These are phyloP conservation scores for Thalassiosira hispida DNA, from an alignment of 352 stramenopile genomes.

Conservation along the genomic window DNA sequence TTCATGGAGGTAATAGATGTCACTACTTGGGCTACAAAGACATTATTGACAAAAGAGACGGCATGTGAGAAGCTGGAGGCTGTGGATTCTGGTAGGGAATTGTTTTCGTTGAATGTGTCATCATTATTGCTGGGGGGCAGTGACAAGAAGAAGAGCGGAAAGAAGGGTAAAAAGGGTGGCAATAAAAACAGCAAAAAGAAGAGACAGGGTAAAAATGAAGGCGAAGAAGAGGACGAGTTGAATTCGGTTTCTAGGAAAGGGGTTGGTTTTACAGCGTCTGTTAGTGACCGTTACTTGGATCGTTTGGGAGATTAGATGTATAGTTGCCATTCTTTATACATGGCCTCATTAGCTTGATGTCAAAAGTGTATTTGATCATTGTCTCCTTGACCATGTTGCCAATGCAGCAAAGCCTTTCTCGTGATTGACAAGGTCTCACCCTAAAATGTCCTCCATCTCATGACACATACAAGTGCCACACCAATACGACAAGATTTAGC, in stretches of 20 bases:
- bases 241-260: constrained; percentile 19
- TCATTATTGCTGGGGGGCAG: constrained; percentile 4
- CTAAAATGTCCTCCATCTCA: too few species aligned
- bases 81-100: constrained; percentile 23
- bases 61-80: constrained; percentile 13
- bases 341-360: too few species aligned
- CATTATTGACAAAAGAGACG: constrained; percentile 26
- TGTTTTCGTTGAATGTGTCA: constrained; percentile 22
- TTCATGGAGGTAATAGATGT: constrained; percentile 23
- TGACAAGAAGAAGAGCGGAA: constrained; percentile 11
- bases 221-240: background rate
- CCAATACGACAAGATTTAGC: too few species aligned
- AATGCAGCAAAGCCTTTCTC: too few species aligned
- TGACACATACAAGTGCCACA: too few species aligned
- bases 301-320: constrained; percentile 9
- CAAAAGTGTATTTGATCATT: too few species aligned
- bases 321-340: too few species aligned
- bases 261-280: constrained; percentile 7
- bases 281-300: constrained; percentile 23
- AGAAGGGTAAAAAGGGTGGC: too few species aligned
- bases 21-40: constrained; percentile 25
- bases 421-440: too few species aligned
- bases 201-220: constrained; percentile 12
- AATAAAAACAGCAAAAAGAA: constrained; percentile 8
- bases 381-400: too few species aligned